Evolutionary conservation across 192 early-diverging fungal species (phyloP), one percentile per base, ranked within the genome.

Genomic region (Coemansia sp.): DNA sequence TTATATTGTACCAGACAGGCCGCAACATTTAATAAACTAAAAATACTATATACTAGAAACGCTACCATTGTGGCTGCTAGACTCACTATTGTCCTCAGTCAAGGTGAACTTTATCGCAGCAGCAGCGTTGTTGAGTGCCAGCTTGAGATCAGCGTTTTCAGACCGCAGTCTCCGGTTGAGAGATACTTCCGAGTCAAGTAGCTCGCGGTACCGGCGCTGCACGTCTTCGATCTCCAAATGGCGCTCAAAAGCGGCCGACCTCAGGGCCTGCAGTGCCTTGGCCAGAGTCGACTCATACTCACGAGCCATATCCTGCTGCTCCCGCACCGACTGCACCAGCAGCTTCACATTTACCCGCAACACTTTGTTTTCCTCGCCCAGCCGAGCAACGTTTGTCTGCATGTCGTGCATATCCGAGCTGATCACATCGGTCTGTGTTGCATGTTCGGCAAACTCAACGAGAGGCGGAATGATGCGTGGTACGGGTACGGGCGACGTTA

Each of bases 271-370:
- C 43, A 81, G 59, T 1, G 78, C 62, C 49, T 54, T 64, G 6
- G 78, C 59, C 59, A 81, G 37, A 14, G 74, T 57, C 1, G 73
- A 29, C 58, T 81, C 78, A 35, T 81, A 81, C 39, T 75, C 72
- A 6, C 48, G 52, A 7, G 64, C 73, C 73, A 75, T 81, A 11
- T 27, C 38, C 51, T 81, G 78, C 56, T 81, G 78, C 63, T 81
- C 78, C 64, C 51, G 57, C 19, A 72, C 37, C n/a, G 73, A 57
- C n/a, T 16, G 35, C 4, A 81, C 17, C 27, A 81, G 65, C 26
- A 59, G n/a, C 4, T 25, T 22, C 8, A 81, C 60, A 21, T 81
- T 66, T 16, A 4, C 25, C 3, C 69, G 37, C 39, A 81, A 53
- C 57, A 26, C 56, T 3, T 4, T 6, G 43, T 81, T 81, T 52